Evolutionary conservation across 2,329 filamentous ascomycete genomes (phyloP), one percentile per base, ranked within the genome.

Genomic region (Catunica adiposa): DNA sequence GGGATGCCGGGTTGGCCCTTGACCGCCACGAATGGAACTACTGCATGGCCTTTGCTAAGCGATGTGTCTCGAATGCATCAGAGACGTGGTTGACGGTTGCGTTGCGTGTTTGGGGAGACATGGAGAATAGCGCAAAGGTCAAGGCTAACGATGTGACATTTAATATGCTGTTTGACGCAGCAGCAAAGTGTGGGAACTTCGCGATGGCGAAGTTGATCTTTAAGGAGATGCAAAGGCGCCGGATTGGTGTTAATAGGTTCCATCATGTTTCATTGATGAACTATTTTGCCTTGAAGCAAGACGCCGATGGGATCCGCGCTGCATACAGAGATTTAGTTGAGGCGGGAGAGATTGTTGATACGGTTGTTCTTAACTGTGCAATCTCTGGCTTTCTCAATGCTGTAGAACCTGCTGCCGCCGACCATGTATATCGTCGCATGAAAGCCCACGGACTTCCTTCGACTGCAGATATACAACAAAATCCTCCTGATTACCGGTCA

Each of bases 141-240:
- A 70, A 71, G 61, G 82, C 78, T 37, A 85, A 84, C 62, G 75
- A 80, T 51, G 83, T 89, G n/a, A 94, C 90, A 0, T 94, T 98
- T 68, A 95, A 92, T 64, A 84, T 96, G 50, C 75, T 98, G 11
- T 96, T 95, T 62, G 86, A 96, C 64, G 78, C 88, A 9, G 88
- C 92, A 1, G 79, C 87, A 61, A 94, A 92, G 66, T 81, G 87
- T 0, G 85, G 86, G 40, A 92, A 94, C 64, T 94, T 85, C 61
- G 73, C 74, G 1, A 77, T 97, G 22, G 89, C 89, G 2, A 86
- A 96, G 62, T 86, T 87, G 70, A 78, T 97, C 9, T 80, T 89
- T 62, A 74, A 79, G 56, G 89, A 97, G 69, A 89, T 97, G 82
- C 72, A 76, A 52, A 70, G 66, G 14, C 82, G 92, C 29, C 77